Evolutionary conservation across 2,329 filamentous ascomycete species (phyloP), one percentile per base, ranked within the genome.

Genomic region (Dryadomyces sulphureus): DNA sequence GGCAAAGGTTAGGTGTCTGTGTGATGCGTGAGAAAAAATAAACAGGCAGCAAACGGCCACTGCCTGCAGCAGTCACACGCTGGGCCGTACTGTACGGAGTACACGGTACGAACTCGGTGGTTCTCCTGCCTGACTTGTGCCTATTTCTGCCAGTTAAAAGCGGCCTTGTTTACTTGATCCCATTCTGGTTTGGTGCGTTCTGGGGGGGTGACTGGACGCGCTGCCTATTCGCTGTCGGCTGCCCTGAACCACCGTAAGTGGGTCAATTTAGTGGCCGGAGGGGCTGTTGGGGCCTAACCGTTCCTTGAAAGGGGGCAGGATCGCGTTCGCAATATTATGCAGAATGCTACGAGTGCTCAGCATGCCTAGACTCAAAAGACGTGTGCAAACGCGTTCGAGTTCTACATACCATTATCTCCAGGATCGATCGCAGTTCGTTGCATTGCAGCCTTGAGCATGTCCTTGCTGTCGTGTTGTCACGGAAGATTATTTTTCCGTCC

Each of bases 111-210:
- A n/a, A n/a, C n/a, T n/a, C n/a, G 25, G 27, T 32, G 4, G 27
- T 8, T 32, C 16, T 32, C 27, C 27, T 32, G 27, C 27, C 27
- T 7, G 27, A 32, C 16, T 32, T 14, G 9, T 32, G 27, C 27
- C 27, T 7, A 14, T 12, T 32, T 32, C 27, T 14, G 5, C 27
- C 11, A 9, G 17, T 46, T 14, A 20, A 27, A 14, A 12, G 14
- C 25, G 21, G 16, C 16, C 19, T 39, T 49, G 48, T 49, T 52
- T 52, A 52, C 50, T 46, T 49, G 49, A 45, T 17, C 48, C 49
- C 30, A 24, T 43, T 45, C 25, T 14, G 45, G 45, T 16, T 32
- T 52, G 49, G 50, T n/a, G 35, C 21, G 5, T n/a, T 25, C 4
- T 42, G 27, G 16, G 12, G 7, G n/a, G 9, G 4, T 17, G n/a